Evolutionary conservation across 805 yeast species (phyloP).

Genomic region (Candida piceae): DNA sequence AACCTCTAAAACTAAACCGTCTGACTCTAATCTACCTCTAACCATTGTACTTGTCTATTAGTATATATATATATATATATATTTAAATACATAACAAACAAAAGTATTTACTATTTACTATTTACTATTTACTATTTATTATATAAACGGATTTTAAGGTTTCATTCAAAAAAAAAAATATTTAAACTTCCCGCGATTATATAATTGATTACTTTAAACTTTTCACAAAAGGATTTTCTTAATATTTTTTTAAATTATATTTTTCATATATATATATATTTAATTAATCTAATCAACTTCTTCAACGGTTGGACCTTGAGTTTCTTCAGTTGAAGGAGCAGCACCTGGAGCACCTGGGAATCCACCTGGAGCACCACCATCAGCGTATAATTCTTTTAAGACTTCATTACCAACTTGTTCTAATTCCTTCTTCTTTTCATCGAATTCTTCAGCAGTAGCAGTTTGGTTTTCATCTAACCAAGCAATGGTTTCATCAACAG

Average conservation of each 20-base stretch:
- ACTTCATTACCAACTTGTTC: slow-evolving; percentile 95
- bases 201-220: no score
- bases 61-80: no score
- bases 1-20: slow-evolving; percentile 4
- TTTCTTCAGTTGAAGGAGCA: slow-evolving; percentile 38
- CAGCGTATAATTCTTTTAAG: slow-evolving; percentile 95
- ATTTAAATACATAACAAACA: no score
- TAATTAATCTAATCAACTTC: slow-evolving; percentile 63
- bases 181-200: no score
- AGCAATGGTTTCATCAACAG: slow-evolving; percentile 77
- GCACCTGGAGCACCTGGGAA: slow-evolving; percentile 53
- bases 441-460: slow-evolving; percentile 87
- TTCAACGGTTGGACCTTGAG: slow-evolving; percentile 70
- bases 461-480: slow-evolving; percentile 95
- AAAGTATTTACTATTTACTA: no score
- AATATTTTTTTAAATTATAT: no score
- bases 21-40: slow-evolving; percentile 7
- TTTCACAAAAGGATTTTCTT: no score
- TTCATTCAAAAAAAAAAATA: no score
- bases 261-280: no score
- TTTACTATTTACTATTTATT: no score
- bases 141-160: no score
- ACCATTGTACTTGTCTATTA: slow-evolving; percentile 6
- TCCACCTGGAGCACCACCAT: slow-evolving; percentile 79
- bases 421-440: slow-evolving; percentile 91